phyloP scores from a whole-genome alignment of 2,329 filamentous ascomycete genomes.

The Erysiphe neolycopersici region DNA sequence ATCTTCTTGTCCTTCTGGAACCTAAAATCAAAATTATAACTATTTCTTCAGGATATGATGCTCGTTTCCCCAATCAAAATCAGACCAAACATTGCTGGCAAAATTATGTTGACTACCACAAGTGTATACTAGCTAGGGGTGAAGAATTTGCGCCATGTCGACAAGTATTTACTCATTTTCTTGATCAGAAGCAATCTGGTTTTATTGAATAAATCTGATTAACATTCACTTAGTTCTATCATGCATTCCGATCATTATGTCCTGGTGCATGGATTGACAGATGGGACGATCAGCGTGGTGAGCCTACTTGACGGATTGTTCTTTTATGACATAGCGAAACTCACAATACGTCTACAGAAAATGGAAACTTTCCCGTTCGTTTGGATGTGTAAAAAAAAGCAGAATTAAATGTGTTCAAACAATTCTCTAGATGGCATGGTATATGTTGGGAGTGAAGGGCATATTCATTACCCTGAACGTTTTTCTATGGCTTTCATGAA shows the following conservation, averaged over 20 bases:
- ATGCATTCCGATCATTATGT: constrained; percentile 93
- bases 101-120: constrained; percentile 99
- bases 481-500: too few species aligned
- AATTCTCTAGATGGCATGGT: too few species aligned
- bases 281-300: constrained; percentile 96
- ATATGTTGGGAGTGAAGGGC: too few species aligned
- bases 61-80: constrained; percentile 96
- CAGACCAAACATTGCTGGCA: constrained; percentile 99
- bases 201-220: constrained; percentile 14
- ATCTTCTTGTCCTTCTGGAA: constrained; percentile 11
- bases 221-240: constrained; percentile 45
- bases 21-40: constrained; percentile 4
- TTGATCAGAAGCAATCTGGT: constrained; percentile 6
- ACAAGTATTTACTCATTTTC: constrained; percentile 33
- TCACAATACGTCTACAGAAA: constrained; percentile 20
- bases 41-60: constrained; percentile 56
- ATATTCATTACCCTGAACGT: too few species aligned
- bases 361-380: constrained; percentile 40
- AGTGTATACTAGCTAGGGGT: constrained; percentile 95
- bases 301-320: constrained; percentile 14
- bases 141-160: constrained; percentile 94
- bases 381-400: constrained; percentile 22
- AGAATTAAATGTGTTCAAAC: background rate
- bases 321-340: background rate
- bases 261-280: constrained; percentile 78